Percentiles rank a stretch among this genome's conserved stretches.
phyloP scores from a whole-genome alignment of 192 early-diverging fungal species.

The Geranomyces michiganensis region DNA sequence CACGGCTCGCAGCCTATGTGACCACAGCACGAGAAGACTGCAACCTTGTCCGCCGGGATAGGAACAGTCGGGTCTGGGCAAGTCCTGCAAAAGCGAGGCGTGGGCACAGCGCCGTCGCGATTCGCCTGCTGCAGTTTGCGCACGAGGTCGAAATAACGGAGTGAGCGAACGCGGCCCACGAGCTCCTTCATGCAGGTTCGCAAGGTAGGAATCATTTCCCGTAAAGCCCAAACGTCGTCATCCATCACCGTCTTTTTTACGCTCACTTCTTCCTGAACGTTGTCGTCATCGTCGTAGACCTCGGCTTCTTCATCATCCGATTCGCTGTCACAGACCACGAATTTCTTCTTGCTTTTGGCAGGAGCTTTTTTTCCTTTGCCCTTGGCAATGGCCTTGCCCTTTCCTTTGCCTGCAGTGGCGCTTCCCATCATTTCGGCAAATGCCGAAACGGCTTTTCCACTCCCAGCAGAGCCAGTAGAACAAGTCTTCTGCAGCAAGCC shows the following conservation, averaged over 20 bases:
- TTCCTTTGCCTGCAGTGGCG: constrained; percentile 7
- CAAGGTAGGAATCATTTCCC: constrained; percentile 36
- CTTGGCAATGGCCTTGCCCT: constrained; percentile 16
- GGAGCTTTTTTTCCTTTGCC: not conserved
- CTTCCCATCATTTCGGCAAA: constrained; percentile 15
- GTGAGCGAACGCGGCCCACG: constrained; percentile 43
- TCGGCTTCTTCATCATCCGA: not conserved
- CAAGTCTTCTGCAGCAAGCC: constrained; percentile 24
- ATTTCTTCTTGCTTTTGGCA: not conserved
- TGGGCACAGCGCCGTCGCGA: not conserved
- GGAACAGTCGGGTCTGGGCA: not conserved
- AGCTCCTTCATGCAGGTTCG: constrained; percentile 40
- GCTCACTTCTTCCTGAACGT: constrained; percentile 5
- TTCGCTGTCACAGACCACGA: not conserved
- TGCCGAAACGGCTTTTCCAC: not conserved
- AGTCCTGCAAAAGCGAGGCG: not conserved
- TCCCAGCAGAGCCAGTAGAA: not conserved
- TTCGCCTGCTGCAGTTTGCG: constrained; percentile 26
- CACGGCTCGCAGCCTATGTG: constrained; percentile 47
- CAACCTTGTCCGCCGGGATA: constrained; percentile 29
- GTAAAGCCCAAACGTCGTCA: constrained; percentile 40
- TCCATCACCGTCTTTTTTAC: constrained; percentile 13
- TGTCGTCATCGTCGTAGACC: constrained; percentile 4
- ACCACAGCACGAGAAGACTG: constrained; percentile 51
- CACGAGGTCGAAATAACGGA: constrained; percentile 44